A percentile compares a stretch with the other conserved stretches of the same genome.
Conservation (phyloP, 2,329 filamentous ascomycete genomes). For the Colletotrichum somersetense region DNA sequence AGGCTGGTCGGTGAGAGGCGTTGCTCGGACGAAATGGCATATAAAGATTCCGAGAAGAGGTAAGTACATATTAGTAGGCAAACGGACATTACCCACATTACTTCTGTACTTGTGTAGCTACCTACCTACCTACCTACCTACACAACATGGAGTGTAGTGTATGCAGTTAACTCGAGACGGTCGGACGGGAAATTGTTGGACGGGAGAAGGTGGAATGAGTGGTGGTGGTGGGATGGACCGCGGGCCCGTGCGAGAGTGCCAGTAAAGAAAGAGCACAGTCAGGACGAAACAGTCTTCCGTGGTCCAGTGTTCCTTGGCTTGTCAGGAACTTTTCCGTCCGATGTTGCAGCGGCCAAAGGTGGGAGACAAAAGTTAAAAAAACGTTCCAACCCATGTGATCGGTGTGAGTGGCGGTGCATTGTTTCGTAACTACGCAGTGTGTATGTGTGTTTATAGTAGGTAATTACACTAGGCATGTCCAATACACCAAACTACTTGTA, state of each 20-base stretch:
- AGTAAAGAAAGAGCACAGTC: constrained; percentile 35
- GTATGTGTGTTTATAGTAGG: too few species aligned
- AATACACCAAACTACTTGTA: not conserved
- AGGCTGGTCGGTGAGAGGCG: constrained; percentile 3
- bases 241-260: constrained; percentile 38
- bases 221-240: constrained; percentile 15
- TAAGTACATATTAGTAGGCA: constrained; percentile 1
- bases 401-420: not conserved
- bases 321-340: constrained; percentile 13
- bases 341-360: constrained; percentile 2
- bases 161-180: too few species aligned
- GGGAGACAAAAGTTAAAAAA: not conserved
- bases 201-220: constrained; percentile 15
- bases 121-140: too few species aligned
- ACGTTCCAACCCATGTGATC: not conserved
- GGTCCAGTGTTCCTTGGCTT: constrained; percentile 15
- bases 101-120: too few species aligned
- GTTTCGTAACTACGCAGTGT: not conserved
- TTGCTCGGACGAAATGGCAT: constrained; percentile 35
- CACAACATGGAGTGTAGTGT: too few species aligned
- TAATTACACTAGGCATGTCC: too few species aligned
- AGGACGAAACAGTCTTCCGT: constrained; percentile 28
- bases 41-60: constrained; percentile 25
- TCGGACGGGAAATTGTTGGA: not conserved
- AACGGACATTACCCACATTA: constrained; percentile 1